These are phyloP conservation scores for Liriodendron chinense DNA, from an alignment of 164 flowering plant genomes.

Conservation along the genomic window DNA sequence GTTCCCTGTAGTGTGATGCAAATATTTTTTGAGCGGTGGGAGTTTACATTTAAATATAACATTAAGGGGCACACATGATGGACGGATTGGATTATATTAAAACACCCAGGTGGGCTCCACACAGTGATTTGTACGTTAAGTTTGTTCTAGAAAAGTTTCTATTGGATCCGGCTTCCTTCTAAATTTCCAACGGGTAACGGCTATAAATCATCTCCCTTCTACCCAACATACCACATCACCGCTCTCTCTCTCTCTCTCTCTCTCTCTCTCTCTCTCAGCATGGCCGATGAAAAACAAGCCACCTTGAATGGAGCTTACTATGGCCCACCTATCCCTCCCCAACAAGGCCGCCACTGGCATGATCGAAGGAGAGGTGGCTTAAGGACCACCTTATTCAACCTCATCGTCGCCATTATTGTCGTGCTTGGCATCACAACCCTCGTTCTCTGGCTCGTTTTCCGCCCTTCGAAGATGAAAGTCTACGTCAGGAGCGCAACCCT, in stretches of 20 bases:
- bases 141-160: too few relatives aligned
- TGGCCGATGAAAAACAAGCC: conserved; percentile 22
- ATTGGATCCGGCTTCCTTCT: too few relatives aligned
- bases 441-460: conserved; percentile 36
- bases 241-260: conserved; percentile 3
- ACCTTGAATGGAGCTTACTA: conserved; percentile 38
- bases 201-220: not conserved
- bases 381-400: conserved; percentile 21
- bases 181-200: too few relatives aligned
- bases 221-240: not conserved
- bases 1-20: too few relatives aligned
- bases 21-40: too few relatives aligned
- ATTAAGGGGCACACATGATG: too few relatives aligned
- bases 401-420: conserved; percentile 17
- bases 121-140: too few relatives aligned
- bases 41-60: too few relatives aligned
- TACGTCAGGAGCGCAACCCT: conserved; percentile 33
- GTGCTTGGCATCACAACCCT: conserved; percentile 27
- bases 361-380: conserved; percentile 23
- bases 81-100: too few relatives aligned
- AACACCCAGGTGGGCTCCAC: too few relatives aligned
- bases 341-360: conserved; percentile 28
- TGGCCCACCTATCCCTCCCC: conserved; percentile 46
- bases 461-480: conserved; percentile 28
- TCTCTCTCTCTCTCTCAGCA: not conserved